phyloP scores from a whole-genome alignment of 1,284 basidiomycete species.

The Phlebopus sp. region DNA sequence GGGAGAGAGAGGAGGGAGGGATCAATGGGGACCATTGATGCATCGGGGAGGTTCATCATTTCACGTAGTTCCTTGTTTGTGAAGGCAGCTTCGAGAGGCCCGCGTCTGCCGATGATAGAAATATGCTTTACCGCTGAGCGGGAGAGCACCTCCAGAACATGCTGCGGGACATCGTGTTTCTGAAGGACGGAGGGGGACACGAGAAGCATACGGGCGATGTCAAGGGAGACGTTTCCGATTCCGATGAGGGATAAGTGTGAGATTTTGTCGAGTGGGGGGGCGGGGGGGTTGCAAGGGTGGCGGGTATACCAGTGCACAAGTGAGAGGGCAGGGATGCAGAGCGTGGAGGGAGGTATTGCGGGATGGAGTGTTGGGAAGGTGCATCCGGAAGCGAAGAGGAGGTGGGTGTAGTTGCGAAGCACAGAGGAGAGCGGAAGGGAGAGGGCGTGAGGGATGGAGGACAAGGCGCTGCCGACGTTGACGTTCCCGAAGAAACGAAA shows the following conservation, averaged over 20 bases:
- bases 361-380: slow-evolving; percentile 59
- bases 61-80: slow-evolving; percentile 95
- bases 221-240: slow-evolving; percentile 95
- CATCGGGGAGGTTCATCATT: slow-evolving; percentile 76
- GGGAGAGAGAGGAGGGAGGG: slow-evolving; percentile 42
- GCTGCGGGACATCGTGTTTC: slow-evolving; percentile 78
- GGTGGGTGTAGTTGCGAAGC: slow-evolving; percentile 72
- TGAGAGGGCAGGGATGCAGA: slow-evolving; percentile 77
- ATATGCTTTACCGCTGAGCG: slow-evolving; percentile 72
- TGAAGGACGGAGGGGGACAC: slow-evolving; percentile 59
- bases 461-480: slow-evolving; percentile 52
- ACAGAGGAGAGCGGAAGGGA: slow-evolving; percentile 58
- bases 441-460: slow-evolving; percentile 46
- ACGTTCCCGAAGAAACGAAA: slow-evolving; percentile 94
- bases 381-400: slow-evolving; percentile 82
- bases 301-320: slow-evolving; percentile 98
- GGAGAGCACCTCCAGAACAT: slow-evolving; percentile 70
- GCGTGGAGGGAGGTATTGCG: slow-evolving; percentile 46
- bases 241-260: slow-evolving; percentile 85
- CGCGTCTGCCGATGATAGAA: slow-evolving; percentile 82
- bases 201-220: slow-evolving; percentile 90
- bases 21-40: slow-evolving; percentile 63
- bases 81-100: slow-evolving; percentile 88
- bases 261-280: slow-evolving; percentile 60
- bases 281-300: slow-evolving; percentile 67